phyloP scores from a whole-genome alignment of 305 asterid genomes.

The Fraxinus paxiana region DNA sequence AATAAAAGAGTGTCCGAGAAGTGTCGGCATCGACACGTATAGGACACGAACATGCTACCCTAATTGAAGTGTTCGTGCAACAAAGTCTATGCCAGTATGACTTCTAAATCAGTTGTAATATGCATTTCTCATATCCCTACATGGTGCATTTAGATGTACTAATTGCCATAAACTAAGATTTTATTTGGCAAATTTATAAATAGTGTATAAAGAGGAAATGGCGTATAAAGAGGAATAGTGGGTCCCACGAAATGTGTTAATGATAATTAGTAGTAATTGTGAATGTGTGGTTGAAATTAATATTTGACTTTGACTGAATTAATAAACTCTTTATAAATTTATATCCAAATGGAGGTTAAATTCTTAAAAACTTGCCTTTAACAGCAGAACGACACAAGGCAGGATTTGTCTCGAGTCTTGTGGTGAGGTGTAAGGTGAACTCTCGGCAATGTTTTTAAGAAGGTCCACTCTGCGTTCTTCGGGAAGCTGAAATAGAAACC shows the following conservation, averaged over 20 bases:
- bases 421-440: slow-evolving; percentile 78
- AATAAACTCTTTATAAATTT: background rate
- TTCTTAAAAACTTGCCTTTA: slow-evolving; percentile 57
- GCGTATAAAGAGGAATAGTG: background rate
- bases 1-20: background rate
- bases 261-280: background rate
- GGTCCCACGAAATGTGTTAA: background rate
- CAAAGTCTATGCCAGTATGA: background rate
- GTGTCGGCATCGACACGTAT: background rate
- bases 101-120: background rate
- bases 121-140: background rate
- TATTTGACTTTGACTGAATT: background rate
- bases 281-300: background rate
- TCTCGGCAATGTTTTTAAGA: slow-evolving; percentile 88
- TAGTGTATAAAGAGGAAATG: background rate
- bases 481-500: slow-evolving; percentile 58
- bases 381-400: slow-evolving; percentile 70
- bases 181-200: background rate
- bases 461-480: slow-evolving; percentile 86
- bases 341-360: background rate
- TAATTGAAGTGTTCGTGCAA: background rate
- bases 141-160: background rate
- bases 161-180: background rate
- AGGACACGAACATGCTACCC: background rate
- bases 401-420: slow-evolving; percentile 82